Evolutionary conservation across 345 rosid species (phyloP), one percentile per base, ranked within the genome.

Genomic region (Geranium brycei): DNA sequence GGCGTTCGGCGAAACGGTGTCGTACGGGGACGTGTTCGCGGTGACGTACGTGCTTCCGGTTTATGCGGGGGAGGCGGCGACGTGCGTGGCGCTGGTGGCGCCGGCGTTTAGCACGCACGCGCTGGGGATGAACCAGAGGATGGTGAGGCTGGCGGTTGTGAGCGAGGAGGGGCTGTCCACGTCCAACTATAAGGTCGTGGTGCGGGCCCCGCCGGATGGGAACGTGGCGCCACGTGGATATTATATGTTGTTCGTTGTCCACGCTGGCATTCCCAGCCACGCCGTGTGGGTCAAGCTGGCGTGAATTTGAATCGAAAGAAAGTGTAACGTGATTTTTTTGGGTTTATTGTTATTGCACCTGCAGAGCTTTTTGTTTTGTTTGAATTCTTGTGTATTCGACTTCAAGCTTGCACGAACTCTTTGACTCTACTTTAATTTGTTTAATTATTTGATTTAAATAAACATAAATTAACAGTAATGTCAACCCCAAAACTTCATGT

Each of bases 61-160:
- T 63, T 66, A 67, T 62, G 68, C 64, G 0, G 68, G 71, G 6
- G 71, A 17, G 4, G 51, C 10, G 18, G 66, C 63, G 60, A 58
- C 82, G 0, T 68, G 70, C 0, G 88, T 86, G 4, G 64, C 69
- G 76, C 73, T 88, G 5, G 58, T 84, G 17, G 66, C 81, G 58
- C 88, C 91, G 74, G 73, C 91, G 71, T 88, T 88, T 57, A 76
- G 73, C 12, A 88, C 96, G 16, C 96, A 88, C 72, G 84, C 91
- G 70, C 74, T 71, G 40, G 79, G 77, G 5, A 86, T 86, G 90
- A 86, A 83, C 74, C 96, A 88, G 73, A 78, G 96, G 75, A 55
- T 84, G 76, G 38, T 88, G 68, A 75, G 67, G 4, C 51, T 88
- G 74, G 74, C 76, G 3, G 80, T 78, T 64, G 56, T 72, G 62